Evolutionary conservation across 805 yeast species (phyloP), one percentile per base, ranked within the genome.

Genomic region (Metschnikowia amazonensis): DNA sequence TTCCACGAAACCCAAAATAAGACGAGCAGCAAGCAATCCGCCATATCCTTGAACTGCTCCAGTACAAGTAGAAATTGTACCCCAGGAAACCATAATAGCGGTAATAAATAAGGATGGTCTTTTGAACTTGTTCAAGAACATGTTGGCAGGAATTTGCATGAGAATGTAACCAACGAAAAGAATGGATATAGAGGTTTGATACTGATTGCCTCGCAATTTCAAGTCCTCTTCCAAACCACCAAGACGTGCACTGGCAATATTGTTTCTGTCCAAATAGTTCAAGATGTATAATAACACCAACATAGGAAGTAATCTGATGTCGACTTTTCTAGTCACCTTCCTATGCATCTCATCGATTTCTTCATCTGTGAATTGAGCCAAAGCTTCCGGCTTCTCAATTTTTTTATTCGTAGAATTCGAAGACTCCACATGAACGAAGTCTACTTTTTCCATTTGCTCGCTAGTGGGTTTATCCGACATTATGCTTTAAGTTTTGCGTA

Each of bases 81-180:
- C 80, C 81, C 81, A 77, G 13, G 60, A 47, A 4, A 75, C 65
- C 80, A 78, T 76, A 35, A 76, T 69, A 9, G 58, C 47, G 0
- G 82, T 69, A 38, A 80, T 70, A 53, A 76, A 77, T 9, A 75
- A 44, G 0, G 80, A 69, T 0, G 86, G 84, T 46, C 65, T 70
- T 0, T 77, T 80, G 42, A 73, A 50, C 46, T 67, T 70, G 52
- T 70, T 72, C 54, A 75, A 66, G 39, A 71, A 52, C 69, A 75
- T 66, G 52, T 75, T 75, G 27, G 77, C 66, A 16, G 80, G 80
- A 39, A 75, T 65, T 57, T 75, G 79, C 65, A 72, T 70, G 43
- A 67, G 54, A 47, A 75, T 74, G 51, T 75, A 76, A 18, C 79
- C 73, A 50, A 77, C 72, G 58, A 70, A 77, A 36, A 77, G 67